Percentiles rank a stretch among this genome's conserved stretches.
Conservation (phyloP, 129 eudicot genomes). For the Centella asiatica region DNA sequence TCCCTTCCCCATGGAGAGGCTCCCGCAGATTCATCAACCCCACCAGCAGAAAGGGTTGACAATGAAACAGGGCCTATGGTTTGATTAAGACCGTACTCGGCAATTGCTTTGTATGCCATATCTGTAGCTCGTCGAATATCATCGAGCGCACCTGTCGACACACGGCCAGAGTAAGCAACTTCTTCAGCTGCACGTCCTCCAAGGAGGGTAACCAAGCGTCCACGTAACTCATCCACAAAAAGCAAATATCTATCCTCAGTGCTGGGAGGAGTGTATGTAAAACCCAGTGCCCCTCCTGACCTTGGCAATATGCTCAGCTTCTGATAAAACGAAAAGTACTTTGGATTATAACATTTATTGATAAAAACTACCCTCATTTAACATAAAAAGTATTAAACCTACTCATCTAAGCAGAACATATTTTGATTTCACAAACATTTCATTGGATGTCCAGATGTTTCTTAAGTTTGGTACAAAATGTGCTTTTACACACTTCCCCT, state of each 20-base stretch:
- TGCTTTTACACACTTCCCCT: too few species aligned
- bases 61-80: slow-evolving; percentile 82
- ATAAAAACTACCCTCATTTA: neutral
- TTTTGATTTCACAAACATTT: neutral
- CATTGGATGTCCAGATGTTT: too few species aligned
- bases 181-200: slow-evolving; percentile 99
- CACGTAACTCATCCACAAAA: slow-evolving; percentile 88
- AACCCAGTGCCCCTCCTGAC: slow-evolving; percentile 97
- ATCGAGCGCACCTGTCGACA: slow-evolving; percentile 98
- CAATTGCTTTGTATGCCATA: slow-evolving; percentile 98
- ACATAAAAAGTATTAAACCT: neutral
- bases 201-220: slow-evolving; percentile 98
- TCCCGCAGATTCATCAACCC: slow-evolving; percentile 91
- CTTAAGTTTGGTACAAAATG: too few species aligned
- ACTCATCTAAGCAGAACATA: neutral
- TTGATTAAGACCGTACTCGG: slow-evolving; percentile 89
- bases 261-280: slow-evolving; percentile 94
- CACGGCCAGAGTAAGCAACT: slow-evolving; percentile 87
- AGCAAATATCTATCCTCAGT: slow-evolving; percentile 92
- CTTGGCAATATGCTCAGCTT: slow-evolving; percentile 97
- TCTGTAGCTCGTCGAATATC: slow-evolving; percentile 96
- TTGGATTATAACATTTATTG: neutral
- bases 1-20: slow-evolving; percentile 76
- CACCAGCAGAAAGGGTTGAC: slow-evolving; percentile 86
- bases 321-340: slow-evolving; percentile 33